Conservation (phyloP, 2,329 filamentous ascomycete genomes). For the Neophaeococcomyces mojaviensis region DNA sequence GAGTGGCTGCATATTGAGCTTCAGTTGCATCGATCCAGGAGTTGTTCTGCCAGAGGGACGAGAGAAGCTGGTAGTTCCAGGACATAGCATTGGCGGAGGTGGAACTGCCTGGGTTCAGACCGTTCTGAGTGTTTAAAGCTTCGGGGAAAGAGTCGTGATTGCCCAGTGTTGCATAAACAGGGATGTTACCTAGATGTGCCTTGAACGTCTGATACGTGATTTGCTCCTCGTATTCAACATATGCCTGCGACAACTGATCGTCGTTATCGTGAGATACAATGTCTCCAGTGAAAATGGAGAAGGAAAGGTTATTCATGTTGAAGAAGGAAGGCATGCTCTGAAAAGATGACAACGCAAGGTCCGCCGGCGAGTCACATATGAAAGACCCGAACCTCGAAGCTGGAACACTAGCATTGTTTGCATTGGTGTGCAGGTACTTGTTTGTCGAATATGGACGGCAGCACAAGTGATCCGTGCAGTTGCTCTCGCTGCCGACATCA, state of each 20-base stretch:
- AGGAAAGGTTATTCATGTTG: conserved; percentile 21
- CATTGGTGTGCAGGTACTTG: conserved; percentile 13
- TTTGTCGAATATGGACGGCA: conserved; percentile 25
- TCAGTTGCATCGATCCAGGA: conserved; percentile 24
- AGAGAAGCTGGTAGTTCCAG: conserved; percentile 24
- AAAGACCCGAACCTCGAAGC: conserved; percentile 24
- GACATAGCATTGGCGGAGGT: conserved; percentile 17
- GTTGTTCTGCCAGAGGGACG: conserved; percentile 21
- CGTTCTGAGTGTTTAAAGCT: conserved; percentile 20
- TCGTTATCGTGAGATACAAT: conserved; percentile 26
- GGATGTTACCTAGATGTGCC: conserved; percentile 21
- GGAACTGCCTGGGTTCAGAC: conserved; percentile 15
- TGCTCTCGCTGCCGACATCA: conserved; percentile 26
- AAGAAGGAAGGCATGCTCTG: conserved; percentile 20
- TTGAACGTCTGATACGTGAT: conserved; percentile 25
- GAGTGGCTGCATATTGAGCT: conserved; percentile 19
- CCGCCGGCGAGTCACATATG: conserved; percentile 24
- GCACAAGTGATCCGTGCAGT: conserved; percentile 25
- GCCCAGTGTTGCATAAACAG: conserved; percentile 25
- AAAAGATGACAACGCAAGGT: conserved; percentile 23
- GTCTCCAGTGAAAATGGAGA: conserved; percentile 28
- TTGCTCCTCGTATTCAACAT: conserved; percentile 25
- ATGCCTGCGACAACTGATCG: conserved; percentile 23
- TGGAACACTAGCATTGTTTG: conserved; percentile 19
- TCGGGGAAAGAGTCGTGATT: conserved; percentile 25